A percentile compares a stretch with the other conserved stretches of the same genome.
These are phyloP conservation scores for Yamadazyma dushanensis DNA, from an alignment of 1,139 yeast genomes.

Conservation along the genomic window DNA sequence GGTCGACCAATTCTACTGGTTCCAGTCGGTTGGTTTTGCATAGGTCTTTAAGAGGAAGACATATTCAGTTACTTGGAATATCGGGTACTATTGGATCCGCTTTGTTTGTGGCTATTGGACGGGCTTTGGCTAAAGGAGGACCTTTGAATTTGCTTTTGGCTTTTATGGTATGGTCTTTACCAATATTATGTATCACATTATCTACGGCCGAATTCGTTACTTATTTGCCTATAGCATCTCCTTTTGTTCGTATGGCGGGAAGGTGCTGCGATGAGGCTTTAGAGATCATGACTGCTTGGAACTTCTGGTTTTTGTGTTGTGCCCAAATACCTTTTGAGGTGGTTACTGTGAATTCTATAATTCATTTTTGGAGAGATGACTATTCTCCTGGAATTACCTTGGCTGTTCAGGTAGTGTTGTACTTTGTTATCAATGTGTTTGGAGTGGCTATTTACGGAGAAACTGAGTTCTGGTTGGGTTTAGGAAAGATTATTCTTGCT, in stretches of 20 bases:
- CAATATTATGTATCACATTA: constrained; percentile 64
- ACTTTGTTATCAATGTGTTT: constrained; percentile 59
- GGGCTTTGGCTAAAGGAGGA: constrained; percentile 44
- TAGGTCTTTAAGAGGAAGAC: constrained; percentile 31
- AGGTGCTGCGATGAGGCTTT: constrained; percentile 64
- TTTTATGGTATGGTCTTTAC: constrained; percentile 49
- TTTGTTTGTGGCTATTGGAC: constrained; percentile 48
- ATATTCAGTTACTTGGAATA: constrained; percentile 50
- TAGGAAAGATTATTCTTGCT: constrained; percentile 58
- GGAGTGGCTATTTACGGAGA: constrained; percentile 67
- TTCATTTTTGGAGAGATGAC: constrained; percentile 79
- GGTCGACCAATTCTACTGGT: constrained; percentile 17
- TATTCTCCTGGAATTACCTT: constrained; percentile 68
- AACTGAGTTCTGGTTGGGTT: constrained; percentile 65
- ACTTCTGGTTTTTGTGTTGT: constrained; percentile 77
- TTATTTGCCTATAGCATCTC: constrained; percentile 71
- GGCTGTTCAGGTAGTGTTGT: constrained; percentile 64
- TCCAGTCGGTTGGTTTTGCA: constrained; percentile 18
- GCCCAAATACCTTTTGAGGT: constrained; percentile 81
- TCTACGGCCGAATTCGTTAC: constrained; percentile 84
- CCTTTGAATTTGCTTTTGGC: constrained; percentile 47
- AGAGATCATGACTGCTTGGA: constrained; percentile 79
- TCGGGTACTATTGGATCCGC: constrained; percentile 55
- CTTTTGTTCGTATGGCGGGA: constrained; percentile 57
- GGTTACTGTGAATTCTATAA: constrained; percentile 76